A percentile compares a stretch with the other conserved stretches of the same genome.
These are phyloP conservation scores for Hanseniaspora vineae DNA, from an alignment of 805 yeast species.

Conservation along the genomic window DNA sequence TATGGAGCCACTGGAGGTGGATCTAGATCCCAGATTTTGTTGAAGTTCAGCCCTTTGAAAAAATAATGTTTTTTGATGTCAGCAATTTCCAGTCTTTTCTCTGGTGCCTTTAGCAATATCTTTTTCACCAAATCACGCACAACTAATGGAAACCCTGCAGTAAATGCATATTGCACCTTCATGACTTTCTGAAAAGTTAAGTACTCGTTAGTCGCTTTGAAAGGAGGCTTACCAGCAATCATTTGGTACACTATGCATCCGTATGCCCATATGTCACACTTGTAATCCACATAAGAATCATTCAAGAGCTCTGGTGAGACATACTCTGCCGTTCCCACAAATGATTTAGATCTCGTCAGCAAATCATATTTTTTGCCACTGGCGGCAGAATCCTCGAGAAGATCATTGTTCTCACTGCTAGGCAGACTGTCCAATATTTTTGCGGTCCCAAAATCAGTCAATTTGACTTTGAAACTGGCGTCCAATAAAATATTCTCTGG, in stretches of 20 bases:
- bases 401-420: slow-evolving; percentile 29
- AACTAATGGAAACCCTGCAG: slow-evolving; percentile 71
- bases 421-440: slow-evolving; percentile 40
- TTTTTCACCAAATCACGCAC: slow-evolving; percentile 62
- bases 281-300: slow-evolving; percentile 70
- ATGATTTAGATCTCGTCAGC: slow-evolving; percentile 61
- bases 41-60: slow-evolving; percentile 43
- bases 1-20: slow-evolving; percentile 64
- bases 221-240: slow-evolving; percentile 88
- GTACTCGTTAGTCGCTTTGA: slow-evolving; percentile 73
- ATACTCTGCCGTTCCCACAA: slow-evolving; percentile 79
- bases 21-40: slow-evolving; percentile 40
- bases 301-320: slow-evolving; percentile 72
- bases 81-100: slow-evolving; percentile 43
- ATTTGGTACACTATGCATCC: slow-evolving; percentile 93
- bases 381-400: too few species aligned
- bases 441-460: slow-evolving; percentile 83
- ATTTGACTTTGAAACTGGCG: slow-evolving; percentile 43
- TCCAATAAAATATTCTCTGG: slow-evolving; percentile 72
- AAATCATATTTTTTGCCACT: slow-evolving; percentile 33
- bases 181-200: slow-evolving; percentile 71
- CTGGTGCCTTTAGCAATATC: slow-evolving; percentile 51
- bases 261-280: slow-evolving; percentile 98
- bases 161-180: slow-evolving; percentile 67
- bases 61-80: slow-evolving; percentile 53